A percentile compares a stretch with the other conserved stretches of the same genome.
phyloP scores from a whole-genome alignment of 106 monocot genomes.

The Acorus calamus region DNA sequence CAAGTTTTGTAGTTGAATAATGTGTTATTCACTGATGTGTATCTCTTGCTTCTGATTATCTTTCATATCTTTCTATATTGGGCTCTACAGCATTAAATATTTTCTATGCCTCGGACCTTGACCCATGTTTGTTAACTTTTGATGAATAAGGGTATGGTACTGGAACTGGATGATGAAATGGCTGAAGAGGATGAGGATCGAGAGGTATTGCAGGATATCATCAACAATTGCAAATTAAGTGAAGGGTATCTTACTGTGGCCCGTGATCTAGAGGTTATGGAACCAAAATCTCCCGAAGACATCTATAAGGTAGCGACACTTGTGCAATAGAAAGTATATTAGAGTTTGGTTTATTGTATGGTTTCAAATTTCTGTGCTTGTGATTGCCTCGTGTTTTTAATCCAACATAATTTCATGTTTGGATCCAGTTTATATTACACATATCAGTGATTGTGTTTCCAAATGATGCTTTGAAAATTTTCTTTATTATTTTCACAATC shows the following conservation, averaged over 20 bases:
- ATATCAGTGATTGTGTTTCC: too few species aligned
- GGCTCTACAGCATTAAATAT: too few species aligned
- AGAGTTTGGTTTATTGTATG: background rate
- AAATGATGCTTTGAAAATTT: too few species aligned
- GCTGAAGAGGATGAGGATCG: conserved; percentile 68
- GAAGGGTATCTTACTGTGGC: conserved; percentile 97
- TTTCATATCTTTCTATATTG: too few species aligned
- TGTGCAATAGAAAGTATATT: background rate
- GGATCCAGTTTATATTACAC: too few species aligned
- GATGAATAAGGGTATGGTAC: conserved; percentile 47
- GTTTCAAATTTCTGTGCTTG: background rate
- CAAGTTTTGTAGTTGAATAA: too few species aligned
- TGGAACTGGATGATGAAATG: conserved; percentile 77
- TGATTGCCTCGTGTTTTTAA: background rate
- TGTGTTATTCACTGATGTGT: too few species aligned
- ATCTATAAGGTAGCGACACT: conserved; percentile 73
- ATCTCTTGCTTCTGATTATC: too few species aligned
- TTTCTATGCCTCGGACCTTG: too few species aligned
- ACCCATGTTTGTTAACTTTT: background rate
- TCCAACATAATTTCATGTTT: too few species aligned
- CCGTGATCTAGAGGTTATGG: conserved; percentile 99
- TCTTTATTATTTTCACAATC: too few species aligned
- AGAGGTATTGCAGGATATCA: conserved; percentile 74
- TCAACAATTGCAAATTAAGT: conserved; percentile 77
- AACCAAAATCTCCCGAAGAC: conserved; percentile 94